A percentile compares a stretch with the other conserved stretches of the same genome.
Conservation (phyloP, 768 basidiomycete species). For the Peribolospora baueri region DNA sequence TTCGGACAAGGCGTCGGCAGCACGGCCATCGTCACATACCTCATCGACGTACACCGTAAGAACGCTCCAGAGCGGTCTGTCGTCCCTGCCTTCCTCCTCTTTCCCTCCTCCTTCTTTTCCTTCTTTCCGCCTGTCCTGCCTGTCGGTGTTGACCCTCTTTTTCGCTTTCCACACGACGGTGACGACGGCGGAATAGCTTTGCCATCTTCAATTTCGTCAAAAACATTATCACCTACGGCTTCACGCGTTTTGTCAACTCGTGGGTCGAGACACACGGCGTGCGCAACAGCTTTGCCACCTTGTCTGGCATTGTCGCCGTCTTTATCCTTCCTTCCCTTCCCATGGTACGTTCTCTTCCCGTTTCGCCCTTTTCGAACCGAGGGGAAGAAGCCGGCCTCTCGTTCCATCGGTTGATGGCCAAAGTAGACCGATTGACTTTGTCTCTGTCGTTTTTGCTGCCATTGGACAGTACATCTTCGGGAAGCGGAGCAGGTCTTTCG, state of each 20-base stretch:
- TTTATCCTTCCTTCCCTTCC: conserved; percentile 25
- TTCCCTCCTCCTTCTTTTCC: too few species aligned
- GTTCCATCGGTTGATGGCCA: not conserved
- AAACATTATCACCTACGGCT: conserved; percentile 27
- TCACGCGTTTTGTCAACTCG: conserved; percentile 26
- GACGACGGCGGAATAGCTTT: not conserved
- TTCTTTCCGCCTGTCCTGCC: not conserved
- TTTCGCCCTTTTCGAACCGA: too few species aligned
- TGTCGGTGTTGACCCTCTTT: conserved; percentile 2
- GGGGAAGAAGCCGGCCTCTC: too few species aligned
- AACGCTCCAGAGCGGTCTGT: conserved; percentile 25
- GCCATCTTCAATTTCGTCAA: conserved; percentile 15
- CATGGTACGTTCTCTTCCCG: not conserved
- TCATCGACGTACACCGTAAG: conserved; percentile 26
- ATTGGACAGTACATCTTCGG: conserved; percentile 23
- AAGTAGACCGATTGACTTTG: not conserved
- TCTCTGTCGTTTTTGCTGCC: too few species aligned
- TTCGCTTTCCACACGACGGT: conserved; percentile 2
- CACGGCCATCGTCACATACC: conserved; percentile 25
- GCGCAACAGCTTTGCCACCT: conserved; percentile 22
- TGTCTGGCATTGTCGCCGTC: conserved; percentile 23
- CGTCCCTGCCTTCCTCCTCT: conserved; percentile 21
- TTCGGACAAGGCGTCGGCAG: conserved; percentile 27
- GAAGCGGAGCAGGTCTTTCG: conserved; percentile 17
- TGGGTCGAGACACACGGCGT: conserved; percentile 23